A percentile compares a stretch with the other conserved stretches of the same genome.
Evolutionary conservation across 441 rosid genomes (phyloP).

Genomic region (Euphorbia schlechtendalii): DNA sequence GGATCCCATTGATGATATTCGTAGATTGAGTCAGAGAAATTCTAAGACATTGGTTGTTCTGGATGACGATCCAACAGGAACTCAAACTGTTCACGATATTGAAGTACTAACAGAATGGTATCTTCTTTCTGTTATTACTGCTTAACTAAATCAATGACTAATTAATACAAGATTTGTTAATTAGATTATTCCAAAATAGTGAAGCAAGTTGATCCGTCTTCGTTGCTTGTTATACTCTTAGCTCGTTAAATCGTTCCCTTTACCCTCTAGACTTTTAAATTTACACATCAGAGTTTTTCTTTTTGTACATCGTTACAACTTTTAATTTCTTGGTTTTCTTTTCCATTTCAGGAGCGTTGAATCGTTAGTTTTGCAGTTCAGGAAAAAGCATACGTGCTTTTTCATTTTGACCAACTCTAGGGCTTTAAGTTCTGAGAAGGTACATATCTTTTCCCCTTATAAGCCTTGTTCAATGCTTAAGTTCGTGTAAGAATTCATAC

Average conservation of each 20-base stretch:
- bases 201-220: conserved; percentile 9
- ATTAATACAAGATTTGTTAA: not conserved
- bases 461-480: conserved; percentile 14
- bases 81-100: conserved; percentile 93
- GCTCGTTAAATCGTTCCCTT: not conserved
- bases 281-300: not conserved
- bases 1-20: conserved; percentile 70
- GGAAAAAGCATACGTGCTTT: conserved; percentile 70
- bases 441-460: conserved; percentile 21
- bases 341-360: conserved; percentile 55
- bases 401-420: conserved; percentile 94
- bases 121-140: conserved; percentile 13
- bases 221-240: conserved; percentile 9
- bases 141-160: conserved; percentile 2
- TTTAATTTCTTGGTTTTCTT: conserved; percentile 1
- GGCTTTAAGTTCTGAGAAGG: conserved; percentile 88
- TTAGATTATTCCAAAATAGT: conserved; percentile 1
- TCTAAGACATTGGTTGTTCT: conserved; percentile 80
- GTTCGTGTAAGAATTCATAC: conserved; percentile 9
- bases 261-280: not conserved
- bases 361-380: conserved; percentile 70
- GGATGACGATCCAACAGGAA: conserved; percentile 99
- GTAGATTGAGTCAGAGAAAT: conserved; percentile 47
- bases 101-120: conserved; percentile 99
- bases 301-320: not conserved